A percentile compares a stretch with the other conserved stretches of the same genome.
These are phyloP conservation scores for Aquilaria agallochum DNA, from an alignment of 441 rosid species.

Conservation along the genomic window DNA sequence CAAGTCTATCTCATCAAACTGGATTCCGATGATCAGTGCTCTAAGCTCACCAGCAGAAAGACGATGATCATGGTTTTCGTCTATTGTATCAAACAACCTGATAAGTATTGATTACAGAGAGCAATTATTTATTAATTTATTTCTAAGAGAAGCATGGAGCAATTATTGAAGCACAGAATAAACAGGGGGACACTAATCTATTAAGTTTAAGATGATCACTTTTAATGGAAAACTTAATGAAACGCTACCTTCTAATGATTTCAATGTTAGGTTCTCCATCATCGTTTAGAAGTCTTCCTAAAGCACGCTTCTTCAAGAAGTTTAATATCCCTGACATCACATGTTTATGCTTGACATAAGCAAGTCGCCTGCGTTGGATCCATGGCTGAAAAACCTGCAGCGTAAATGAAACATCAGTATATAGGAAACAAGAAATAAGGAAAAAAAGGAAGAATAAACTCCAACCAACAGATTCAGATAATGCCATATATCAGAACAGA, in stretches of 20 bases:
- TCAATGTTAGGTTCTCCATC: conserved; percentile 55
- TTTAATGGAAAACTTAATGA: too few relatives aligned
- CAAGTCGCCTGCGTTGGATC: conserved; percentile 70
- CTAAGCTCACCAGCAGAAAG: conserved; percentile 65
- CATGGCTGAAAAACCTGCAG: conserved; percentile 74
- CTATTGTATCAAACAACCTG: conserved; percentile 72
- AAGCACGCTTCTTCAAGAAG: conserved; percentile 53
- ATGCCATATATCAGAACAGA: too few relatives aligned
- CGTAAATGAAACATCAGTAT: too few relatives aligned
- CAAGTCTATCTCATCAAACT: conserved; percentile 75
- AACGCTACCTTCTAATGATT: conserved; percentile 36
- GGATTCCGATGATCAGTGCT: conserved; percentile 82
- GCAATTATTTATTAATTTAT: too few relatives aligned
- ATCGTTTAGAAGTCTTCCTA: conserved; percentile 62
- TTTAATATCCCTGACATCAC: conserved; percentile 66
- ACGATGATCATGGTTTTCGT: conserved; percentile 48
- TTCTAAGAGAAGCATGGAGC: conserved; percentile 19
- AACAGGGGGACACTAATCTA: too few relatives aligned
- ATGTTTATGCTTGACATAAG: conserved; percentile 56
- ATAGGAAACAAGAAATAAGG: too few relatives aligned
- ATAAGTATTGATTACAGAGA: too few relatives aligned
- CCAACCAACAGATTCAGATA: too few relatives aligned
- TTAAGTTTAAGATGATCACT: too few relatives aligned
- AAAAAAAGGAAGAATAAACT: too few relatives aligned
- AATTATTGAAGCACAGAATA: too few relatives aligned